These are phyloP conservation scores for Suillus luteus DNA, from an alignment of 768 basidiomycete species.

Conservation along the genomic window DNA sequence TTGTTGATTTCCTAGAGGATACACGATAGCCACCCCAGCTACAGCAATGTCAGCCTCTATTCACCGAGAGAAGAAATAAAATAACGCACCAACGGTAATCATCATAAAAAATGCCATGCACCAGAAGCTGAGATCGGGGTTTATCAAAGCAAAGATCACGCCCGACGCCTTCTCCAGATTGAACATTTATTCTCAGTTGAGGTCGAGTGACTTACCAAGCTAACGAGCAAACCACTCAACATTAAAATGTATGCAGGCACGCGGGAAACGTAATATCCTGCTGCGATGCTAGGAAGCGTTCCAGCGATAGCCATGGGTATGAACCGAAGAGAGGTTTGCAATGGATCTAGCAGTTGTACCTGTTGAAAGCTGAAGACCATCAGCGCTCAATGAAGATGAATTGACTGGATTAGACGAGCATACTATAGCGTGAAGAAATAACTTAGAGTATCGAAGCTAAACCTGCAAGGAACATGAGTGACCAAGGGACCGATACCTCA, in stretches of 20 bases:
- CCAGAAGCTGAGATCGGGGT: slow-evolving; percentile 36
- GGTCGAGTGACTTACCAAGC: slow-evolving; percentile 25
- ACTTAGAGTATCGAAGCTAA: slow-evolving; percentile 34
- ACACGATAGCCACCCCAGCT: slow-evolving; percentile 33
- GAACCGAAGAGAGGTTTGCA: slow-evolving; percentile 35
- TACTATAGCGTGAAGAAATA: slow-evolving; percentile 37
- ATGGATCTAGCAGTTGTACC: slow-evolving; percentile 29
- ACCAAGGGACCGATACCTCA: not conserved
- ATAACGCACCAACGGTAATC: slow-evolving; percentile 26
- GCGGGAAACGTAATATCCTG: slow-evolving; percentile 25
- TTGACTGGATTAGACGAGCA: not conserved
- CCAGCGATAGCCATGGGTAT: slow-evolving; percentile 38
- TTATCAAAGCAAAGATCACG: slow-evolving; percentile 35
- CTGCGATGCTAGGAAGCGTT: slow-evolving; percentile 21
- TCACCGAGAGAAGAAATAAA: not conserved
- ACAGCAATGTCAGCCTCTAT: not conserved
- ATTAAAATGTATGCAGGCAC: slow-evolving; percentile 34
- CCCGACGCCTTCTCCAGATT: slow-evolving; percentile 27
- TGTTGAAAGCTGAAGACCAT: slow-evolving; percentile 32
- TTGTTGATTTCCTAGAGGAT: slow-evolving; percentile 36
- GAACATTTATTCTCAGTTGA: slow-evolving; percentile 2
- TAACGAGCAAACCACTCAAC: slow-evolving; percentile 29
- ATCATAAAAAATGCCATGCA: slow-evolving; percentile 33
- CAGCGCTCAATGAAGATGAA: not conserved
- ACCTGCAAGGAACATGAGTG: slow-evolving; percentile 18